These are phyloP conservation scores for Cryomyces minteri DNA, from an alignment of 495 filamentous ascomycete genomes.

Conservation along the genomic window DNA sequence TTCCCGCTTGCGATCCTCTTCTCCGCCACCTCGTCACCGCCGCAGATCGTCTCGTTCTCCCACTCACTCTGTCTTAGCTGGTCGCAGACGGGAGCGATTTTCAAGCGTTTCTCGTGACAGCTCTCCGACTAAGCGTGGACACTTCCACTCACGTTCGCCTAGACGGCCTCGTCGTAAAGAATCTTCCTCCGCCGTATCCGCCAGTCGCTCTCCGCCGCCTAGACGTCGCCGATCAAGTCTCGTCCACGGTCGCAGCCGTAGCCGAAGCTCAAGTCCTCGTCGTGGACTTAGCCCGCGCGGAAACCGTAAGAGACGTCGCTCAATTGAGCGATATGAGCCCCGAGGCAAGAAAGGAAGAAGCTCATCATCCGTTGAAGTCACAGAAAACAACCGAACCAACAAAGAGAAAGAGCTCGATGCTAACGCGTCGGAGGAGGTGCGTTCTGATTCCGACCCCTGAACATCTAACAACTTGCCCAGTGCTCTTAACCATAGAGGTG, in stretches of 20 bases:
- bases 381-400: not conserved
- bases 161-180: slow-evolving; percentile 29
- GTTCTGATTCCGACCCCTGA: not conserved
- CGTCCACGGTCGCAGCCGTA: slow-evolving; percentile 24
- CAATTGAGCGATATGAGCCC: slow-evolving; percentile 7
- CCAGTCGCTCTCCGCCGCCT: slow-evolving; percentile 26
- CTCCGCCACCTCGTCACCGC: slow-evolving; percentile 1
- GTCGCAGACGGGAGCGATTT: slow-evolving; percentile 15
- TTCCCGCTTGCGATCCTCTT: slow-evolving; percentile 9
- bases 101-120: slow-evolving; percentile 4
- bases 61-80: slow-evolving; percentile 3
- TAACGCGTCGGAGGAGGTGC: slow-evolving; percentile 1
- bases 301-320: slow-evolving; percentile 3
- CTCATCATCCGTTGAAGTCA: slow-evolving; percentile 1
- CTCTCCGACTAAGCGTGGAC: slow-evolving; percentile 17
- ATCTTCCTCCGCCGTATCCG: slow-evolving; percentile 13
- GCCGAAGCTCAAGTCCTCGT: slow-evolving; percentile 13
- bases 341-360: slow-evolving; percentile 3
- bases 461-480: too few species aligned
- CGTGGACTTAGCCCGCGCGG: not conserved
- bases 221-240: slow-evolving; percentile 17
- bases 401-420: not conserved
- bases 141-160: slow-evolving; percentile 39
- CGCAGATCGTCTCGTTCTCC: slow-evolving; percentile 1
- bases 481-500: too few species aligned